These are phyloP conservation scores for Meyerozyma smithsonii DNA, from an alignment of 1,139 yeast genomes.

Conservation along the genomic window DNA sequence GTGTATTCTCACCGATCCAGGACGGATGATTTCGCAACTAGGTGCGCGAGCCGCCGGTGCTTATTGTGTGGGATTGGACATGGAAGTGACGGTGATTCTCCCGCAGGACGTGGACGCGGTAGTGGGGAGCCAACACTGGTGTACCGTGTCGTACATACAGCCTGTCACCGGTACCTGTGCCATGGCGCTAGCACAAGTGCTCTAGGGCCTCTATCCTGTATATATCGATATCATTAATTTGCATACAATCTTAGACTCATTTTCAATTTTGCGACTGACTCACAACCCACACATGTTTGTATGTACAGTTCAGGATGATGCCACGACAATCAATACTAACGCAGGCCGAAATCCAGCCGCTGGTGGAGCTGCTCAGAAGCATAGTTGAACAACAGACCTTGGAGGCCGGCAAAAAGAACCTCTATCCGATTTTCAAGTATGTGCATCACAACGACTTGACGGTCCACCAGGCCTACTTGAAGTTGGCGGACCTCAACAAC, in stretches of 20 bases:
- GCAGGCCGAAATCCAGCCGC: constrained; percentile 54
- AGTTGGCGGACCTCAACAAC: constrained; percentile 69
- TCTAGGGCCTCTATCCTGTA: neutral
- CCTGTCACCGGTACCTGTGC: neutral
- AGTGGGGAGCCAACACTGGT: neutral
- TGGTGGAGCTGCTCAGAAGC: constrained; percentile 44
- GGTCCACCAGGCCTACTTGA: constrained; percentile 86
- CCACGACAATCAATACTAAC: neutral
- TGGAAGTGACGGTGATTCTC: constrained; percentile 1
- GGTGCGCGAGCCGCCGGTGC: constrained; percentile 12
- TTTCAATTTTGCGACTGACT: constrained; percentile 1
- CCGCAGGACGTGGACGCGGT: neutral
- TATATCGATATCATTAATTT: neutral
- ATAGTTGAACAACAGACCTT: constrained; percentile 38
- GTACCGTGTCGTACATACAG: neutral
- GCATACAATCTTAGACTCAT: neutral
- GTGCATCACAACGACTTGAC: constrained; percentile 75
- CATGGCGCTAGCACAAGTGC: neutral
- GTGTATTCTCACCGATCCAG: constrained; percentile 26
- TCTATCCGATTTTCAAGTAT: constrained; percentile 76
- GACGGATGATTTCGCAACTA: constrained; percentile 10
- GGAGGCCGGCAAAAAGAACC: constrained; percentile 38
- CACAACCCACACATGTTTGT: neutral
- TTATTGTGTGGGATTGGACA: neutral
- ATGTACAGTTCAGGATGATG: neutral